Conservation (phyloP, 441 rosid genomes). For the Macaranga tanarius region DNA sequence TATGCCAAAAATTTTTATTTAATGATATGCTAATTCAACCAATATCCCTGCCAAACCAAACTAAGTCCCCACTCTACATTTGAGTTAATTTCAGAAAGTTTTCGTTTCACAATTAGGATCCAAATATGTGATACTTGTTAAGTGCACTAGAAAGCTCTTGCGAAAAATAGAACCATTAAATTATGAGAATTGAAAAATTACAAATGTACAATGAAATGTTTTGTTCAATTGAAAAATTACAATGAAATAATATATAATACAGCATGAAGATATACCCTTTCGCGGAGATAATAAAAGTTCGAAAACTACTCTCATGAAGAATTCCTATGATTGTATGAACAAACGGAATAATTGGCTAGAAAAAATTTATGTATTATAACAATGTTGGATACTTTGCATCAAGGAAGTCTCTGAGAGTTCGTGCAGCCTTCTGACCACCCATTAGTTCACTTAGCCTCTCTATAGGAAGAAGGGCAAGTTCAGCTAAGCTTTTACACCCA, state of each 20-base stretch:
- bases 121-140: too few relatives aligned
- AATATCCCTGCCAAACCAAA: too few relatives aligned
- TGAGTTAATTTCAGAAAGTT: too few relatives aligned
- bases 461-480: slow-evolving; percentile 66
- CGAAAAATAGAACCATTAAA: too few relatives aligned
- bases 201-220: not conserved
- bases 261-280: not conserved
- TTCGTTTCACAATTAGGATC: too few relatives aligned
- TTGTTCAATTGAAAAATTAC: not conserved
- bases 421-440: slow-evolving; percentile 91
- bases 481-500: slow-evolving; percentile 81
- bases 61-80: too few relatives aligned
- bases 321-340: not conserved
- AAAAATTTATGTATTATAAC: slow-evolving; percentile 27
- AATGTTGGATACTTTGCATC: slow-evolving; percentile 94
- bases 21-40: too few relatives aligned
- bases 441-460: slow-evolving; percentile 70
- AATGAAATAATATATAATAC: slow-evolving; percentile 3
- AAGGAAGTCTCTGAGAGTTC: slow-evolving; percentile 77
- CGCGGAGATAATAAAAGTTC: too few relatives aligned
- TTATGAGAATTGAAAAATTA: too few relatives aligned
- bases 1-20: too few relatives aligned
- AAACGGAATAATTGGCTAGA: slow-evolving; percentile 3
- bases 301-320: not conserved
- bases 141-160: too few relatives aligned